Base-by-base conservation (phyloP, 2,329 filamentous ascomycete species). In the Trematosphaeria pertusa region DNA sequence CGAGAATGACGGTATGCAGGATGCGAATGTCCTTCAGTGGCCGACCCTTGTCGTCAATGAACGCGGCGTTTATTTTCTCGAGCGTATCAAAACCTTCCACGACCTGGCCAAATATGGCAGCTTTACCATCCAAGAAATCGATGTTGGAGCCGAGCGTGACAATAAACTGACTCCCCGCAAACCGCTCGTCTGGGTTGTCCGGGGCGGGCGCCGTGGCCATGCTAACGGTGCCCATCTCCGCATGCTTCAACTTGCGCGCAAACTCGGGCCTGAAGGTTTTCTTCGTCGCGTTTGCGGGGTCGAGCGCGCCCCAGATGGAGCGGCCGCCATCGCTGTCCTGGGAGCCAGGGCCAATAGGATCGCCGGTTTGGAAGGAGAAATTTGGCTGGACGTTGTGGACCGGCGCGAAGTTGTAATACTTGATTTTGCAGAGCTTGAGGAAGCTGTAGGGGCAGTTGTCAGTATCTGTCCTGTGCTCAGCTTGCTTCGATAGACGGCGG, bases 341-440 rank as follows among this genome's bases (percentile, higher is more conserved):
- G 11, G 91, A 89, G 46, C 88, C 84, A 10, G 92, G 93, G 10
- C 94, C 93, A 42, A 97, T 86, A 10, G 93, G 93, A 66, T 97
- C 94, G 70, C 93, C 93, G 22, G 90, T 95, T 74, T 97, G 93
- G 74, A 96, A 96, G 51, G 92, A 96, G 75, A 97, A 97, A 74
- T 91, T 86, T 71, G 93, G 94, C 69, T 97, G 94, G 28, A 99
- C 84, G 58, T 87, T 91, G 76, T 97, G 90, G 43, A 97, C 78
- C 19, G 93, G 94, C 5, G 91, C 87, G 73, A 95, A 97, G 78
- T 97, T 97, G 85, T 97, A 99, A 78, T 97, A 99, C 78, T 97
- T 99, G 75, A 91, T 80, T 77, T 97, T 97, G 84, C 94, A 97
- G 62, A 99, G 89, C 81, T 99, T 97, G 46, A 99, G 79, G 73